Percentiles rank a stretch among this genome's conserved stretches.
phyloP scores from a whole-genome alignment of 495 filamentous ascomycete genomes.

The Xylaria flabelliformis region DNA sequence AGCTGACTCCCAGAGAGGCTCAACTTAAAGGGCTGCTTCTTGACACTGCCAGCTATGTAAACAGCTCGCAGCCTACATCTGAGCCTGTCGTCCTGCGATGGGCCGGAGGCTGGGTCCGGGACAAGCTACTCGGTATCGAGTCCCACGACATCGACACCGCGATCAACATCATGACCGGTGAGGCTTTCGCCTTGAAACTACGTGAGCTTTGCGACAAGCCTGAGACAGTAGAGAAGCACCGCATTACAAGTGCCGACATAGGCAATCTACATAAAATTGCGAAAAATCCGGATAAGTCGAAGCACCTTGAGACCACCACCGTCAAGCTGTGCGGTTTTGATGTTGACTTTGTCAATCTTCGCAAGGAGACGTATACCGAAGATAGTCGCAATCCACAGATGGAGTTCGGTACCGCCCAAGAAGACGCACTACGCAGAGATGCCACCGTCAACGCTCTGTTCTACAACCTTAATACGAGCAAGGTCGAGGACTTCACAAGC shows the following conservation, averaged over 20 bases:
- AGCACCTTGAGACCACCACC: slow-evolving; percentile 93
- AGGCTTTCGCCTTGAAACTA: slow-evolving; percentile 75
- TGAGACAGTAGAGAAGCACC: slow-evolving; percentile 49
- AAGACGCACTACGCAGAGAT: slow-evolving; percentile 90
- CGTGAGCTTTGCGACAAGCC: slow-evolving; percentile 58
- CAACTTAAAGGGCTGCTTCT: slow-evolving; percentile 74
- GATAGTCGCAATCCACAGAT: slow-evolving; percentile 89
- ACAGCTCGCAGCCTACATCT: slow-evolving; percentile 52
- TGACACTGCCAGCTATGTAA: slow-evolving; percentile 74
- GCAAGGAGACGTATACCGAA: slow-evolving; percentile 86
- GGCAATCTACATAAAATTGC: slow-evolving; percentile 77
- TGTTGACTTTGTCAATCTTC: slow-evolving; percentile 91
- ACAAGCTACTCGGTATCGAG: slow-evolving; percentile 82
- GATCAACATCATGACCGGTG: slow-evolving; percentile 94
- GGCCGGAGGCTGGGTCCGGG: slow-evolving; percentile 97
- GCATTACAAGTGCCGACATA: slow-evolving; percentile 59
- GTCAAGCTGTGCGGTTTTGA: slow-evolving; percentile 86
- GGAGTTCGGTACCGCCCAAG: slow-evolving; percentile 89
- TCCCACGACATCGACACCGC: slow-evolving; percentile 95
- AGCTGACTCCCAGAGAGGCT: slow-evolving; percentile 70
- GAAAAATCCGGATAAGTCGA: slow-evolving; percentile 95
- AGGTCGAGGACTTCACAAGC: slow-evolving; percentile 85
- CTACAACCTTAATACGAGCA: slow-evolving; percentile 81
- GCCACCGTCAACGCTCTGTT: slow-evolving; percentile 96
- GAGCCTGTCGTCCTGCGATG: slow-evolving; percentile 76